Conservation (phyloP, 2,329 filamentous ascomycete genomes). For the Talaromyces sp. region DNA sequence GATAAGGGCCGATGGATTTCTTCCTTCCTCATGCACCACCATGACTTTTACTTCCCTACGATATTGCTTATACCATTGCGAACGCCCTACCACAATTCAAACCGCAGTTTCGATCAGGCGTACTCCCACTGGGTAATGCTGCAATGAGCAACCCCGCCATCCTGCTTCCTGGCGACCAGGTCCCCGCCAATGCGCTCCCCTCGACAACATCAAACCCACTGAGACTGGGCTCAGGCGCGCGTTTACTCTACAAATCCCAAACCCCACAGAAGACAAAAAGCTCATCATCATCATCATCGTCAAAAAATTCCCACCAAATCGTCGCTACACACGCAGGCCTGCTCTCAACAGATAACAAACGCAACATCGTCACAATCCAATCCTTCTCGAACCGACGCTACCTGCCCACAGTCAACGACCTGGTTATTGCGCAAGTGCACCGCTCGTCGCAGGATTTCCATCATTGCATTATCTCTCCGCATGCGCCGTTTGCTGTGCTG, state of each 20-base stretch:
- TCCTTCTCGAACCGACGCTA: slow-evolving; percentile 56
- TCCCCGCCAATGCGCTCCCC: slow-evolving; percentile 64
- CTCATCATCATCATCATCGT: slow-evolving; percentile 57
- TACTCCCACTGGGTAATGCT: not conserved
- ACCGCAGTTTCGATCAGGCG: too few species aligned
- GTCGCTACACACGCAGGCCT: slow-evolving; percentile 32
- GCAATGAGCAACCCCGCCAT: slow-evolving; percentile 58
- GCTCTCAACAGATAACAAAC: slow-evolving; percentile 33
- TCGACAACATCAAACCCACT: slow-evolving; percentile 62
- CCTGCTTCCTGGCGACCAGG: slow-evolving; percentile 75
- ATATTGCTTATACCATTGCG: not conserved
- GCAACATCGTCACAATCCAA: slow-evolving; percentile 32
- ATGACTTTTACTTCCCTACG: not conserved
- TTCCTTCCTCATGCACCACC: not conserved
- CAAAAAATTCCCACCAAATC: slow-evolving; percentile 27
- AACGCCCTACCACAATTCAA: too few species aligned
- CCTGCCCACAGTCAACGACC: slow-evolving; percentile 70
- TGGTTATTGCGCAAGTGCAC: slow-evolving; percentile 81
- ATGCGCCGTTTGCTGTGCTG: slow-evolving; percentile 61
- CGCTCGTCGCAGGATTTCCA: slow-evolving; percentile 72
- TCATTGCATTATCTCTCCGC: slow-evolving; percentile 67
- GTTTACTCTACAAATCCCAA: slow-evolving; percentile 66
- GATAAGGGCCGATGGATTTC: slow-evolving; percentile 8
- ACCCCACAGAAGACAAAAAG: slow-evolving; percentile 52
- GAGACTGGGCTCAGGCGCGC: slow-evolving; percentile 77